Evolutionary conservation across 2,329 filamentous ascomycete genomes (phyloP).

Genomic region (Orbilia blumenaviensis): DNA sequence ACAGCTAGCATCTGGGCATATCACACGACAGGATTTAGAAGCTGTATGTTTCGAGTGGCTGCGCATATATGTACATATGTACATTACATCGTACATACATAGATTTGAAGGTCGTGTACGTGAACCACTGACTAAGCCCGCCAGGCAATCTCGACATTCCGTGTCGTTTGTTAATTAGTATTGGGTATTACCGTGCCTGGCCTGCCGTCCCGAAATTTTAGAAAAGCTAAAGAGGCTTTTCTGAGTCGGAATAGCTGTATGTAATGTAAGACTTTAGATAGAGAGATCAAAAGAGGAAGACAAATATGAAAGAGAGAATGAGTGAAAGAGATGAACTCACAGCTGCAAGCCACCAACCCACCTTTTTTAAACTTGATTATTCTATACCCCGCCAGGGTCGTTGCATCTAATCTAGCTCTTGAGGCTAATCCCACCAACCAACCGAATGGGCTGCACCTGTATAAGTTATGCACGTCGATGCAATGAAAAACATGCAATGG

Average conservation of each 20-base stretch:
- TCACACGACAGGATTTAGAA: slow-evolving; percentile 16
- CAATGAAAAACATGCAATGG: slow-evolving; percentile 5
- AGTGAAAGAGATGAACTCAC: background rate
- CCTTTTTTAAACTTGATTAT: slow-evolving; percentile 1
- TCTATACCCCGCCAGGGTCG: slow-evolving; percentile 4
- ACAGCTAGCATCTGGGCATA: background rate
- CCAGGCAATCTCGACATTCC: slow-evolving; percentile 4
- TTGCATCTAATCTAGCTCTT: background rate
- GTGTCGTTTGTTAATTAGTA: slow-evolving; percentile 6
- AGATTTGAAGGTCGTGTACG: slow-evolving; percentile 1
- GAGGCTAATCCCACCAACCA: slow-evolving; percentile 4
- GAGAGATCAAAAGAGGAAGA: too few species aligned
- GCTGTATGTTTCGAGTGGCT: background rate
- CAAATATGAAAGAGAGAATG: too few species aligned
- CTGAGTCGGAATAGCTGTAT: too few species aligned
- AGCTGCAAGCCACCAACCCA: slow-evolving; percentile 15
- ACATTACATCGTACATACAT: background rate
- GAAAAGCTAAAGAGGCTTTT: too few species aligned
- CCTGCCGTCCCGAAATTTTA: background rate
- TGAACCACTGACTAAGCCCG: slow-evolving; percentile 1
- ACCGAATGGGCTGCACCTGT: slow-evolving; percentile 1
- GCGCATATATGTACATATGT: background rate
- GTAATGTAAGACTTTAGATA: too few species aligned
- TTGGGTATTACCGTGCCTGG: background rate
- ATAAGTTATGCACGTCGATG: background rate